Conservation (phyloP, 345 rosid genomes). For the Syzygium jambos region DNA sequence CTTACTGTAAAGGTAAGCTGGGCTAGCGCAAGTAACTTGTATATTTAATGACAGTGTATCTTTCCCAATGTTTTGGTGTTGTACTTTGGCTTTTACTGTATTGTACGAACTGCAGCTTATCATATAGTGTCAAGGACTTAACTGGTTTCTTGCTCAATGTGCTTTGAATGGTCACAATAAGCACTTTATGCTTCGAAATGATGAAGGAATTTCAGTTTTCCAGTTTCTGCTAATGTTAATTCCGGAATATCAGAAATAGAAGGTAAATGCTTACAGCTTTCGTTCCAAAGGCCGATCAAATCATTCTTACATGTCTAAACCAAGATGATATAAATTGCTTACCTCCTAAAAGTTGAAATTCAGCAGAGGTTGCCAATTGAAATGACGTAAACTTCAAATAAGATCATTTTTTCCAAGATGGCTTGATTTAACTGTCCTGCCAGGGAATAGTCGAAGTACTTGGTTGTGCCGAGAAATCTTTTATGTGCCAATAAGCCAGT, state of each 20-base stretch:
- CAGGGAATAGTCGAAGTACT: background rate
- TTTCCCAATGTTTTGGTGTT: background rate
- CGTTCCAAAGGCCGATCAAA: background rate
- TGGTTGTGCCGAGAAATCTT: background rate
- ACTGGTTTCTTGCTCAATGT: background rate
- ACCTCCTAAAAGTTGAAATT: background rate
- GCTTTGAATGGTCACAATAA: background rate
- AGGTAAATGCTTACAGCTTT: background rate
- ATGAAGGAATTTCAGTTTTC: background rate
- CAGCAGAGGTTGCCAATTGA: background rate
- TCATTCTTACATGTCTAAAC: background rate
- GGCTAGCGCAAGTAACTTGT: no score
- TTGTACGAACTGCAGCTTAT: background rate
- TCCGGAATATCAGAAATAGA: background rate
- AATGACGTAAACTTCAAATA: background rate
- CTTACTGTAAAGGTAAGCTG: no score
- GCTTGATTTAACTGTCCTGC: background rate
- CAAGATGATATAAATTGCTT: background rate
- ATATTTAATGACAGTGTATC: background rate
- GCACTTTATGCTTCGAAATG: background rate
- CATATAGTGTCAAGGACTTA: accelerated
- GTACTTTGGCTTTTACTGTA: background rate
- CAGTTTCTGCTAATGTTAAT: background rate
- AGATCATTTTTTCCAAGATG: background rate
- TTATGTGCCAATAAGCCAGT: background rate